These are phyloP conservation scores for Sordariomycetes sp. DNA, from an alignment of 2,329 filamentous ascomycete species.

Conservation along the genomic window DNA sequence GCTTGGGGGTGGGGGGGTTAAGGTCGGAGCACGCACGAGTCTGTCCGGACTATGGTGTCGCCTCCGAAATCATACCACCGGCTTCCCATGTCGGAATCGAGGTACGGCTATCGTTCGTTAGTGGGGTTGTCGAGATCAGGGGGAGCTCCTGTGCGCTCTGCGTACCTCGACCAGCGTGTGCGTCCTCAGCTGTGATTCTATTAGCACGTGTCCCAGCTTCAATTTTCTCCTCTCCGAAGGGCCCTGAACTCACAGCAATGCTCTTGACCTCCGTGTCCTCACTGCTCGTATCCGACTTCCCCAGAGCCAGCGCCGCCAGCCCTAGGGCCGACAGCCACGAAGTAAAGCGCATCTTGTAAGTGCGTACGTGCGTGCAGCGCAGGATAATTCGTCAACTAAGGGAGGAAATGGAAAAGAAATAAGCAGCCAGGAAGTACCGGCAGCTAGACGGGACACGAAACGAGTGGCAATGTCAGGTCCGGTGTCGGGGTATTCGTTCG, in stretches of 20 bases:
- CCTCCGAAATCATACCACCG: slow-evolving; percentile 99
- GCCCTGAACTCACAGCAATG: slow-evolving; percentile 7
- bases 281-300: slow-evolving; percentile 2
- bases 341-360: slow-evolving; percentile 2
- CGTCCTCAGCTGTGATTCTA: slow-evolving; percentile 55
- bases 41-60: slow-evolving; percentile 70
- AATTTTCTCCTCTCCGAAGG: neutral
- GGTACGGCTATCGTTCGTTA: slow-evolving; percentile 57
- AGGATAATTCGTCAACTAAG: neutral
- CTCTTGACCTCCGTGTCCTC: slow-evolving; percentile 9
- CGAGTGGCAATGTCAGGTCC: neutral
- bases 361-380: neutral
- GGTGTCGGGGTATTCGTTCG: slow-evolving; percentile 1
- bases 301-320: slow-evolving; percentile 7
- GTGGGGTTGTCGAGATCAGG: slow-evolving; percentile 9
- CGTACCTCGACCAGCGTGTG: slow-evolving; percentile 71
- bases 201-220: slow-evolving; percentile 3
- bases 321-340: slow-evolving; percentile 4
- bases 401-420: neutral
- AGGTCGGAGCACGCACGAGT: slow-evolving; percentile 35
- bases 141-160: slow-evolving; percentile 12
- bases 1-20: neutral
- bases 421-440: neutral
- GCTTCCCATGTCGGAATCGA: slow-evolving; percentile 96
- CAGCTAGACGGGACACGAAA: neutral